phyloP scores from a whole-genome alignment of 768 basidiomycete genomes.

The Suillus bovinus region DNA sequence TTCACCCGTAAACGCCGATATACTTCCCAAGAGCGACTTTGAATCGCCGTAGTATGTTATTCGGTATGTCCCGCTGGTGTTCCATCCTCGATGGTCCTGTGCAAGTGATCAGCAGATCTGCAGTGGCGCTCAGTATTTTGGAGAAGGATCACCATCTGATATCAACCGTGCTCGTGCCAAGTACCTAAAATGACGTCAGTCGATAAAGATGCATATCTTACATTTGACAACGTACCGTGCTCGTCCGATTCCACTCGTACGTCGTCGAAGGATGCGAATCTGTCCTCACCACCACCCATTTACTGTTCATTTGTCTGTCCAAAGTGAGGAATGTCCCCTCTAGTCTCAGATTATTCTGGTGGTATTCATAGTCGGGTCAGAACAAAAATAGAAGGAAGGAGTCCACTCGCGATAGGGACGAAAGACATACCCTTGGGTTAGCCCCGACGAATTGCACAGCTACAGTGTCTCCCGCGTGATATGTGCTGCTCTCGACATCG shows the following conservation, averaged over 20 bases:
- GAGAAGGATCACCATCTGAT: conserved; percentile 54
- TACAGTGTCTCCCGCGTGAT: conserved; percentile 59
- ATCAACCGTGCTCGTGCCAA: conserved; percentile 64
- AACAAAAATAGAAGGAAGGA: background rate
- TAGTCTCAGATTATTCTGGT: conserved; percentile 73
- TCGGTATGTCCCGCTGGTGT: conserved; percentile 70
- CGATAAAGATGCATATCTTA: conserved; percentile 2
- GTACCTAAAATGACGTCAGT: conserved; percentile 37
- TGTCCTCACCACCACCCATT: conserved; percentile 60
- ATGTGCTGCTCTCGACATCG: conserved; percentile 53
- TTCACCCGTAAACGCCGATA: conserved; percentile 60
- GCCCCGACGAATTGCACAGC: conserved; percentile 69
- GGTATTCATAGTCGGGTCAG: background rate
- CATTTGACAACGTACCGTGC: conserved; percentile 39
- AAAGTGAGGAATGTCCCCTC: conserved; percentile 74
- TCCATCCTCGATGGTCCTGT: conserved; percentile 62
- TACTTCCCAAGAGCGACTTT: conserved; percentile 65
- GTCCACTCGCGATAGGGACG: background rate
- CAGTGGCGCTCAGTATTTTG: no score
- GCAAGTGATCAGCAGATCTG: background rate
- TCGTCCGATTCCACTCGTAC: conserved; percentile 64
- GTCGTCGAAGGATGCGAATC: conserved; percentile 81
- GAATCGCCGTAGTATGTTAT: conserved; percentile 73
- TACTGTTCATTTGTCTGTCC: conserved; percentile 47
- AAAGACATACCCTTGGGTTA: conserved; percentile 63